These are phyloP conservation scores for Trematosphaeria pertusa DNA, from an alignment of 2,329 filamentous ascomycete genomes.

Conservation along the genomic window DNA sequence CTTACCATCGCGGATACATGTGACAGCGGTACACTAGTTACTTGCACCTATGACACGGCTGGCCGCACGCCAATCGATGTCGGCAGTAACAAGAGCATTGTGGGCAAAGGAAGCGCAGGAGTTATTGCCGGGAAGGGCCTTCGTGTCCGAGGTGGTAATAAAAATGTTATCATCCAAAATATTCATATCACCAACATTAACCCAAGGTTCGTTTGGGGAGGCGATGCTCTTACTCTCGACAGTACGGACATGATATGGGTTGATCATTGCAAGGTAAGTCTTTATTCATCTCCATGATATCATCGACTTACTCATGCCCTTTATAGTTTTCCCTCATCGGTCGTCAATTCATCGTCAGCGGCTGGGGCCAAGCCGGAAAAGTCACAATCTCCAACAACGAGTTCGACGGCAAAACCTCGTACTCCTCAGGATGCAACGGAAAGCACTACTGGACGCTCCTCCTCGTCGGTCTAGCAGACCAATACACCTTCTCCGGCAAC, in stretches of 20 bases:
- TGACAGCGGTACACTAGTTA: too few species aligned
- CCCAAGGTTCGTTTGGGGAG: constrained; percentile 46
- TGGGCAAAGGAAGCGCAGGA: constrained; percentile 61
- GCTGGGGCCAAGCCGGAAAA: constrained; percentile 59
- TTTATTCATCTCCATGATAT: too few species aligned
- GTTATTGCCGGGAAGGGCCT: constrained; percentile 66
- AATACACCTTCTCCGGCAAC: constrained; percentile 21
- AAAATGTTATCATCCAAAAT: constrained; percentile 61
- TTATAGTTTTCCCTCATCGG: constrained; percentile 66
- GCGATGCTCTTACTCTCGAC: constrained; percentile 43
- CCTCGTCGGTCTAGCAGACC: constrained; percentile 18
- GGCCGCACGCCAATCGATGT: constrained; percentile 60
- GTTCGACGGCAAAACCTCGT: constrained; percentile 62
- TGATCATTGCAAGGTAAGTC: constrained; percentile 52
- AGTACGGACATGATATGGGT: constrained; percentile 34
- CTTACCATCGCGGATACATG: too few species aligned
- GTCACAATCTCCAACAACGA: constrained; percentile 68
- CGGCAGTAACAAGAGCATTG: constrained; percentile 63
- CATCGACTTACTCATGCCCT: too few species aligned
- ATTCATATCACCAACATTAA: constrained; percentile 54
- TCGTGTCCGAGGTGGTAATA: constrained; percentile 48
- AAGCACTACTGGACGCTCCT: constrained; percentile 63
- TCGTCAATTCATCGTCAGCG: constrained; percentile 67
- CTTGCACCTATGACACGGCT: constrained; percentile 47
- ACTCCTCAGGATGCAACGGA: constrained; percentile 64